These are phyloP conservation scores for Populus simonii DNA, from an alignment of 345 rosid species.

Conservation along the genomic window DNA sequence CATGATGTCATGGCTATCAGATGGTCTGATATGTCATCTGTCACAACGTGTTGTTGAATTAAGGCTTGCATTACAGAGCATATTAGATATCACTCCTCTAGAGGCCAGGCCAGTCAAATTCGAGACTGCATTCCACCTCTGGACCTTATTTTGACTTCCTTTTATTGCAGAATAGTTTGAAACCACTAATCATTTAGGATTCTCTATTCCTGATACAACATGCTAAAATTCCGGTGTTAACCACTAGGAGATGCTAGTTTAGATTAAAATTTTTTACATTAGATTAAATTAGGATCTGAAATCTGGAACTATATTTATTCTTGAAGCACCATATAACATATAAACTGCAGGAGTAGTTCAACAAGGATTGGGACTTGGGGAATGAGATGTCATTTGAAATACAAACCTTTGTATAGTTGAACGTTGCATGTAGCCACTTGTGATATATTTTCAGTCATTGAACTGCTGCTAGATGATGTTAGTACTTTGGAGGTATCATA, in stretches of 20 bases:
- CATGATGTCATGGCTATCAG: background rate
- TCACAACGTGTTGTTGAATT: background rate
- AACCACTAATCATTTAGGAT: background rate
- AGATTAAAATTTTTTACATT: background rate
- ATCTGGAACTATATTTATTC: background rate
- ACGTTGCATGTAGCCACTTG: background rate
- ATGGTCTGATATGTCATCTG: background rate
- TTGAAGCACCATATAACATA: background rate
- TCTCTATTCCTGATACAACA: background rate
- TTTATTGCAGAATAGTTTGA: background rate
- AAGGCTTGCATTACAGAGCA: background rate
- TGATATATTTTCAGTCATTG: background rate
- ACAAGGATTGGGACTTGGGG: background rate
- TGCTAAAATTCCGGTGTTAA: background rate
- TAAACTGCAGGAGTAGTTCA: background rate
- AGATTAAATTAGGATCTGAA: background rate
- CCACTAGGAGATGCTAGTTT: background rate
- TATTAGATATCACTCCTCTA: background rate
- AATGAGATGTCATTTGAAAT: background rate
- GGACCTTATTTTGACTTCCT: background rate
- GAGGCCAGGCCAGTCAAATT: background rate
- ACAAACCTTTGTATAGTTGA: background rate
- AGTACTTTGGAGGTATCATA: background rate
- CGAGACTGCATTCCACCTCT: background rate
- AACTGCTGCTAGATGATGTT: background rate